These are phyloP conservation scores for Graphilbum fragrans DNA, from an alignment of 2,329 filamentous ascomycete species.

Conservation along the genomic window DNA sequence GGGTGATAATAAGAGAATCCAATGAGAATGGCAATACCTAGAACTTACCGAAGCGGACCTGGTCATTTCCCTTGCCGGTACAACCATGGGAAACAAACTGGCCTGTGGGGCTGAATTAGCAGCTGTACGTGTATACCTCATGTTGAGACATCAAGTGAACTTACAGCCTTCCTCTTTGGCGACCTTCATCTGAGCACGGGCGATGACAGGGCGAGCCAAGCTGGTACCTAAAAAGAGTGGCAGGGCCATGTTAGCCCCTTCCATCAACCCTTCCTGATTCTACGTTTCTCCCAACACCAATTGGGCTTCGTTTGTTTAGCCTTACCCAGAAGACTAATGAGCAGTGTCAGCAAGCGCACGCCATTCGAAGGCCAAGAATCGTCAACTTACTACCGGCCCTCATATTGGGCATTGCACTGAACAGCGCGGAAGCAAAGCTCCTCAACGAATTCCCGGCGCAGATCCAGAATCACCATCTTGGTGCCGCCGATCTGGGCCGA, in stretches of 20 bases:
- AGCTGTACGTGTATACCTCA: no score
- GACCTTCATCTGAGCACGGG: slow-evolving; percentile 51
- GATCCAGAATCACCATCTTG: slow-evolving; percentile 51
- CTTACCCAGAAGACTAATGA: slow-evolving; percentile 25
- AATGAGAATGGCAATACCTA: no score
- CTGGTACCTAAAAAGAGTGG: slow-evolving; percentile 41
- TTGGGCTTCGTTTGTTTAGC: not conserved
- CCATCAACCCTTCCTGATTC: no score
- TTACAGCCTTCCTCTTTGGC: slow-evolving; percentile 49
- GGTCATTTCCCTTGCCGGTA: slow-evolving; percentile 43
- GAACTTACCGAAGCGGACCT: slow-evolving; percentile 10
- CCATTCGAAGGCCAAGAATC: not conserved
- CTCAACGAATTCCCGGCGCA: slow-evolving; percentile 66
- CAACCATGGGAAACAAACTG: slow-evolving; percentile 21
- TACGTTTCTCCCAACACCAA: slow-evolving; percentile 8
- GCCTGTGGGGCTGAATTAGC: not conserved
- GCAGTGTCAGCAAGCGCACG: not conserved
- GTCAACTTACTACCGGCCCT: slow-evolving; percentile 31
- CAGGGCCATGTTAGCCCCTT: no score
- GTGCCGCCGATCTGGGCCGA: slow-evolving; percentile 45
- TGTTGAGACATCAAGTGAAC: slow-evolving; percentile 7
- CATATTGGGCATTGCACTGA: slow-evolving; percentile 59
- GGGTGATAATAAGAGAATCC: not conserved
- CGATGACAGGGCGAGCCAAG: slow-evolving; percentile 59
- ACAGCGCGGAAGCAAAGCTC: slow-evolving; percentile 71